Conservation (phyloP, 2,329 filamentous ascomycete species). For the Claviceps spartinae region DNA sequence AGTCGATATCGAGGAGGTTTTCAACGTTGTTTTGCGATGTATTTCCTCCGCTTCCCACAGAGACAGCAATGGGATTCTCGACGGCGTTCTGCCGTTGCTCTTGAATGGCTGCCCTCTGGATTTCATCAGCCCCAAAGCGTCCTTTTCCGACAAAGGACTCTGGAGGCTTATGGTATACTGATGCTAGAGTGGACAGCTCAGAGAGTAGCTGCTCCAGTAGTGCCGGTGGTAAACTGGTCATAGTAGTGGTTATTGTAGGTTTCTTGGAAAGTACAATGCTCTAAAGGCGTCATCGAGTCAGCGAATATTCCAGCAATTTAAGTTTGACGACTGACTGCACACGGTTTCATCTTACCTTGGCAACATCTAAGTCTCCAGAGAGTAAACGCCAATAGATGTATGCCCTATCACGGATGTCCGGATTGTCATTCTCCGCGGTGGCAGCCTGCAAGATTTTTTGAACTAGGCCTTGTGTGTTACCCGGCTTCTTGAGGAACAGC, state of each 20-base stretch:
- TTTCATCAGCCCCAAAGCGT: conserved; percentile 81
- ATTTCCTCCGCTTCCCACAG: conserved; percentile 45
- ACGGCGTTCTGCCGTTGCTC: conserved; percentile 85
- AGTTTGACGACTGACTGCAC: too few species aligned
- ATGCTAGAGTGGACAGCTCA: conserved; percentile 88
- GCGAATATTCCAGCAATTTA: neutral
- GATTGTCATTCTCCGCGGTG: conserved; percentile 92
- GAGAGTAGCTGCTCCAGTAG: conserved; percentile 81
- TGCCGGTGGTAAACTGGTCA: conserved; percentile 70
- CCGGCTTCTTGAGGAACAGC: conserved; percentile 91
- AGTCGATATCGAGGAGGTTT: conserved; percentile 91
- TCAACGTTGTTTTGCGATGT: conserved; percentile 66
- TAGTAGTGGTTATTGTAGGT: conserved; percentile 86
- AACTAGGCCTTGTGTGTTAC: conserved; percentile 78
- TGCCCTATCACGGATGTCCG: conserved; percentile 89
- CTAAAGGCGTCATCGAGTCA: conserved; percentile 17
- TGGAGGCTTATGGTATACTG: conserved; percentile 95
- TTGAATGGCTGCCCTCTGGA: conserved; percentile 91
- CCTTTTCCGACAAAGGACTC: conserved; percentile 97
- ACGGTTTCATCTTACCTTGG: conserved; percentile 47
- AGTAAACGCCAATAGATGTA: conserved; percentile 97
- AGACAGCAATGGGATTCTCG: conserved; percentile 87
- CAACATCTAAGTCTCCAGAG: conserved; percentile 79
- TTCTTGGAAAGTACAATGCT: conserved; percentile 88
- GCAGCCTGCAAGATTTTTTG: conserved; percentile 89